Conservation (phyloP, 257 asterid species). For the Solanum pimpinellifolium region DNA sequence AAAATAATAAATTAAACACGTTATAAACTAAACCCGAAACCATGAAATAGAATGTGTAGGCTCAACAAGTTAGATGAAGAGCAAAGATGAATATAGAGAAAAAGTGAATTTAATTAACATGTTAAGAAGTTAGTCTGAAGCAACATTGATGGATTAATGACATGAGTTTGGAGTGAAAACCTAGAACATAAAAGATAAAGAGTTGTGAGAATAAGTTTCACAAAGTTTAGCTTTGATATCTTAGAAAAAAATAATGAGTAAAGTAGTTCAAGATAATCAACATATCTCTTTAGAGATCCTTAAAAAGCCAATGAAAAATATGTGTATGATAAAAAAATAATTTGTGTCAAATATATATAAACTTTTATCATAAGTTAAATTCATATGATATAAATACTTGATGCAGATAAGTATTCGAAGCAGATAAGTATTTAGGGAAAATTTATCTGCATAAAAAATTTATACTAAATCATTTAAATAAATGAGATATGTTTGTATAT, state of each 20-base stretch:
- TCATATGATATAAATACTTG: too few species aligned
- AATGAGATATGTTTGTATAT: neutral
- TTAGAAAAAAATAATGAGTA: neutral
- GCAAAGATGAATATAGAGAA: neutral
- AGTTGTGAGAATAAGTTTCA: too few species aligned
- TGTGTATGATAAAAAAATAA: too few species aligned
- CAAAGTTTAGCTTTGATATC: neutral
- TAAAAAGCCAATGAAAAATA: too few species aligned
- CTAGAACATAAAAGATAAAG: neutral
- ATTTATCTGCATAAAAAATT: accelerated
- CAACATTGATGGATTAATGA: neutral
- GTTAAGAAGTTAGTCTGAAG: neutral
- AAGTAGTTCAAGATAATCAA: neutral
- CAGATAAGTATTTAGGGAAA: neutral
- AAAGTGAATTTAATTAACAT: neutral
- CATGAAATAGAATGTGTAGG: neutral
- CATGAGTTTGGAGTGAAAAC: neutral
- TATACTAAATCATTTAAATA: too few species aligned
- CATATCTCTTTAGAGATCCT: neutral
- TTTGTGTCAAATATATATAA: neutral
- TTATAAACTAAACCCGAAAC: neutral
- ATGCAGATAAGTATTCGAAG: neutral
- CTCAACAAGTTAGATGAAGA: neutral
- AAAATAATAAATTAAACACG: neutral
- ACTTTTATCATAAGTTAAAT: neutral